These are phyloP conservation scores for Chrysoporthe cubensis DNA, from an alignment of 2,329 filamentous ascomycete genomes.

Conservation along the genomic window DNA sequence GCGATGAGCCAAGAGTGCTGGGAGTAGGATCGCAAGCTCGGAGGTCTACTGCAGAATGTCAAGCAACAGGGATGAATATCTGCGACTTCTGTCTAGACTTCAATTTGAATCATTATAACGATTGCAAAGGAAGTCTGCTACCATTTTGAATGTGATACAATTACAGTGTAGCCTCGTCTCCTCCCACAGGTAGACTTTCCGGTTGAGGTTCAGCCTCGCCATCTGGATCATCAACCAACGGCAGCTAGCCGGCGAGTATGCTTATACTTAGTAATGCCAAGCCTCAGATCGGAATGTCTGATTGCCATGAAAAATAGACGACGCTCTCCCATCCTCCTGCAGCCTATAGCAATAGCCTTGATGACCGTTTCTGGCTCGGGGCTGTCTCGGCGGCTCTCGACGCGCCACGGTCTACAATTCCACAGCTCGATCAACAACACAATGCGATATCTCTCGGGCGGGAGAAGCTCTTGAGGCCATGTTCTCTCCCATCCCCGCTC, in stretches of 20 bases:
- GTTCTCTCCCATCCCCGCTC: no score
- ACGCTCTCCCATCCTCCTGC: not conserved
- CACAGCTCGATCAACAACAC: not conserved
- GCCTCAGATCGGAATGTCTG: not conserved
- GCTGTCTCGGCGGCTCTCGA: conserved; percentile 3
- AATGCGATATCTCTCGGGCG: not conserved
- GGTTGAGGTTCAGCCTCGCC: not conserved
- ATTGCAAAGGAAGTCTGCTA: not conserved
- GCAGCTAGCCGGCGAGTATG: not conserved
- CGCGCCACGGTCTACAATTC: not conserved
- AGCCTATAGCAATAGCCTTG: not conserved
- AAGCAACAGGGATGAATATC: not conserved
- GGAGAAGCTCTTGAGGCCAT: not conserved
- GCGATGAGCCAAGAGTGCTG: not conserved
- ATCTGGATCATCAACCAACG: not conserved
- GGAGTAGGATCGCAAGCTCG: not conserved
- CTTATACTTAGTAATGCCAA: not conserved
- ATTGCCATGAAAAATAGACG: not conserved
- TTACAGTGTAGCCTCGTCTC: not conserved
- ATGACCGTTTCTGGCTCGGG: not conserved
- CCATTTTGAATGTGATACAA: not conserved
- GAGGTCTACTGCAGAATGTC: not conserved
- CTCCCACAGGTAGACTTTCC: not conserved
- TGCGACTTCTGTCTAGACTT: not conserved
- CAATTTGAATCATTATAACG: not conserved